Evolutionary conservation across 2,329 filamentous ascomycete genomes (phyloP).

Genomic region (Thielaviopsis punctulata): DNA sequence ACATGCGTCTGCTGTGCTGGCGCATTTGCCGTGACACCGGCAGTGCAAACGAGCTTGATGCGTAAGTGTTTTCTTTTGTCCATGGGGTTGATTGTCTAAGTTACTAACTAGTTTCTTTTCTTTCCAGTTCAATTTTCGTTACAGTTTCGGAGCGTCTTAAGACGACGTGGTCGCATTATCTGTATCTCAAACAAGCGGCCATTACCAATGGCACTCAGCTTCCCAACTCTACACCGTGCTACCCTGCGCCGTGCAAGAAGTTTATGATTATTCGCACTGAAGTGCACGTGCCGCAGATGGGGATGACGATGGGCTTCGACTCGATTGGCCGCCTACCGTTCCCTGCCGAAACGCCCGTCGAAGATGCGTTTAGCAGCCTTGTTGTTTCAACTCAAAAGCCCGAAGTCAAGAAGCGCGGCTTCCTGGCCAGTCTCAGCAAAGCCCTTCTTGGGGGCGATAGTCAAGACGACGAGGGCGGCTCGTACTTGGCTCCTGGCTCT

Average conservation of each 20-base stretch:
- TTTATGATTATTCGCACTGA: conserved; percentile 84
- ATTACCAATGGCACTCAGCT: conserved; percentile 22
- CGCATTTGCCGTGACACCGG: conserved; percentile 63
- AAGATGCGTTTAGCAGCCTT: conserved; percentile 16
- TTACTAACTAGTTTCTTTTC: conserved; percentile 14
- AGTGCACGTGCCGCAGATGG: conserved; percentile 28
- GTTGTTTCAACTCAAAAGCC: conserved; percentile 15
- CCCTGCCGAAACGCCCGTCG: conserved; percentile 15
- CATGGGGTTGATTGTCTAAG: neutral
- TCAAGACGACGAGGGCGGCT: conserved; percentile 12
- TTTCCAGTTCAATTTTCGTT: conserved; percentile 48
- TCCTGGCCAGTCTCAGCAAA: conserved; percentile 45
- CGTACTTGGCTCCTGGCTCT: conserved; percentile 17
- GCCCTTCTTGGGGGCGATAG: conserved; percentile 25
- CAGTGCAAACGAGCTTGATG: conserved; percentile 44
- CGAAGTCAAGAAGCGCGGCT: conserved; percentile 43
- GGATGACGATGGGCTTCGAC: conserved; percentile 34
- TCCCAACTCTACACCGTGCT: conserved; percentile 63
- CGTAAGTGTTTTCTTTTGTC: conserved; percentile 30
- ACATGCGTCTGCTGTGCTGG: conserved; percentile 82
- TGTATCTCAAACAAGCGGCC: conserved; percentile 54
- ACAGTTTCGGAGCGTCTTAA: conserved; percentile 50
- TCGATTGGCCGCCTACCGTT: conserved; percentile 21
- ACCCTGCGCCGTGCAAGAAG: conserved; percentile 67
- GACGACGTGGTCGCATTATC: conserved; percentile 61